Evolutionary conservation across 2,329 filamentous ascomycete genomes (phyloP).

Genomic region (Shiraia sp.): DNA sequence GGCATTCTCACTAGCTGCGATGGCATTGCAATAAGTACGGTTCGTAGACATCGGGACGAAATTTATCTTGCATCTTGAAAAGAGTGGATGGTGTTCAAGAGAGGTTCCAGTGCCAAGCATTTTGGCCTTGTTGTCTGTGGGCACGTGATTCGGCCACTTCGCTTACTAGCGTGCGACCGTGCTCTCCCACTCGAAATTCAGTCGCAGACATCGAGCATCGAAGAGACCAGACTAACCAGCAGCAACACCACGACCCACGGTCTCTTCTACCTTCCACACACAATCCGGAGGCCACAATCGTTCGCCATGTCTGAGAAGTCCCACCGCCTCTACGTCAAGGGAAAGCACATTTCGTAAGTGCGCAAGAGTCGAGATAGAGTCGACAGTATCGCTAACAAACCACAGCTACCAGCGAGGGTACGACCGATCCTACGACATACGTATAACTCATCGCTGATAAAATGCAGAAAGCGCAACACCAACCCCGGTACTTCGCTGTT

Average conservation of each 20-base stretch:
- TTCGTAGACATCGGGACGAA: too few species aligned
- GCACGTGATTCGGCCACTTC: background rate
- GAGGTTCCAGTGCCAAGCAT: background rate
- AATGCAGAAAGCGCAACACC: constrained; percentile 74
- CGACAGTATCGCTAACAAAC: constrained; percentile 50
- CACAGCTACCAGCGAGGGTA: constrained; percentile 75
- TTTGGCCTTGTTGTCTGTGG: background rate
- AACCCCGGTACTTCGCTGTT: constrained; percentile 90
- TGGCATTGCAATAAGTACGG: too few species aligned
- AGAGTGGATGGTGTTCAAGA: too few species aligned
- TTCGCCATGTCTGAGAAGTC: constrained; percentile 45
- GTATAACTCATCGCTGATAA: constrained; percentile 18
- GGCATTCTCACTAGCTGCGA: too few species aligned
- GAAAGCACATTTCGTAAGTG: constrained; percentile 94
- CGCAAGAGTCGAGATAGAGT: constrained; percentile 48
- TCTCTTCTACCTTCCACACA: constrained; percentile 31
- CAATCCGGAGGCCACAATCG: constrained; percentile 32
- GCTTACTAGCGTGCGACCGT: background rate
- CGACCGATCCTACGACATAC: constrained; percentile 12
- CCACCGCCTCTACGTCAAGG: constrained; percentile 57
- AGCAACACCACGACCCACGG: constrained; percentile 35
- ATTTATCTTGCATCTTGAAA: too few species aligned
- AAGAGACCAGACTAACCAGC: constrained; percentile 34
- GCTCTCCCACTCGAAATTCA: background rate
- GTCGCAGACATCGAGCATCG: background rate